Percentiles rank a stretch among this genome's conserved stretches.
Evolutionary conservation across 2,329 filamentous ascomycete species (phyloP).

Genomic region (Claviceps maximensis): DNA sequence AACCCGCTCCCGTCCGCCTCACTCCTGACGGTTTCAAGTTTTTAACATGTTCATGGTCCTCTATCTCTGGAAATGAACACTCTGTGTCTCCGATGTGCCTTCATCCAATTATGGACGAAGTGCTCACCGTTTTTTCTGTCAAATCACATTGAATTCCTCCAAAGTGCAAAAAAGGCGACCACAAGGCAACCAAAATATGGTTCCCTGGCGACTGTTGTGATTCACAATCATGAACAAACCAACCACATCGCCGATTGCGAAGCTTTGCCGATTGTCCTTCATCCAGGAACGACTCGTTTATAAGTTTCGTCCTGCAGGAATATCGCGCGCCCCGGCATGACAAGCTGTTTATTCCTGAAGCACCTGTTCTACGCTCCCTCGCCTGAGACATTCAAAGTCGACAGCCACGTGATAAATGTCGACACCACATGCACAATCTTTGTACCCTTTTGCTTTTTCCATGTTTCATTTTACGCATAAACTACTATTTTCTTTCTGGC

Average conservation of each 20-base stretch:
- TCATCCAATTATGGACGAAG: neutral
- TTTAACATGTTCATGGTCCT: neutral
- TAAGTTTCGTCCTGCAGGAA: no score
- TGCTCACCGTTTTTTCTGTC: neutral
- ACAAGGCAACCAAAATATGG: conserved; percentile 1
- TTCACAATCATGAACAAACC: neutral
- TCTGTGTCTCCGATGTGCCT: neutral
- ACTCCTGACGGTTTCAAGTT: neutral
- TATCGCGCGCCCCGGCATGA: no score
- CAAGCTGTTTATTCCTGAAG: no score
- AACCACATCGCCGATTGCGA: neutral
- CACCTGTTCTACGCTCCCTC: no score
- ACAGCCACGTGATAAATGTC: no score
- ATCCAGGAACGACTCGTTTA: no score
- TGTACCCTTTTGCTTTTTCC: no score
- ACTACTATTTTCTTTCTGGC: no score
- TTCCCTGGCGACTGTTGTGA: neutral
- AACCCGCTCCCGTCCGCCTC: conserved; percentile 2
- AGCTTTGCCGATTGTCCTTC: no score
- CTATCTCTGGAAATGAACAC: neutral
- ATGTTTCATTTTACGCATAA: no score
- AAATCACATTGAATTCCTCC: neutral
- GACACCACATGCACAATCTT: no score
- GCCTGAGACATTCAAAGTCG: no score
- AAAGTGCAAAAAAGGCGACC: neutral